A percentile compares a stretch with the other conserved stretches of the same genome.
Evolutionary conservation across 192 early-diverging fungal species (phyloP).

Genomic region (Coemansia sp.): DNA sequence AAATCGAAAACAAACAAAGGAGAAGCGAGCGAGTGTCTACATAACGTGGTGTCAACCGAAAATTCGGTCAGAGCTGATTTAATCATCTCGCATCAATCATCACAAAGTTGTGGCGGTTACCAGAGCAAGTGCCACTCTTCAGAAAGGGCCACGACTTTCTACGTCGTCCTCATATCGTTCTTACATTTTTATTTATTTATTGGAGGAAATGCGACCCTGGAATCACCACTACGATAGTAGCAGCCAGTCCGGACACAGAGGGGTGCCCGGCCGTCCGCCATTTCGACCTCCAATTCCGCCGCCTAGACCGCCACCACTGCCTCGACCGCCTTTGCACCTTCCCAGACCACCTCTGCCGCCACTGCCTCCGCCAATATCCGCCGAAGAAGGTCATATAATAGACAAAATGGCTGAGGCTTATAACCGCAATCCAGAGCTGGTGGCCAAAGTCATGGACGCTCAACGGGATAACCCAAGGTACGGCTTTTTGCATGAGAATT

Average conservation of each 20-base stretch:
- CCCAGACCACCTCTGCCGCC: neutral
- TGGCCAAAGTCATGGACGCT: slow-evolving; percentile 27
- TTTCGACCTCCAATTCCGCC: slow-evolving; percentile 11
- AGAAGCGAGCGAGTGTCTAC: neutral
- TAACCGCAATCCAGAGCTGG: slow-evolving; percentile 29
- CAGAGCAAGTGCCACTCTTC: no score
- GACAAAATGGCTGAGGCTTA: slow-evolving; percentile 45
- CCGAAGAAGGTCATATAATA: slow-evolving; percentile 22
- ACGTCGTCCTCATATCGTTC: neutral
- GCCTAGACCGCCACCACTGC: slow-evolving; percentile 11
- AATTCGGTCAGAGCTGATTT: neutral
- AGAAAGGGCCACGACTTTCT: neutral
- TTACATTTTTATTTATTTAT: neutral
- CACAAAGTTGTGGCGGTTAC: neutral
- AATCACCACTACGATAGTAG: slow-evolving; percentile 1
- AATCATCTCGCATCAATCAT: neutral
- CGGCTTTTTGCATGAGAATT: slow-evolving; percentile 28
- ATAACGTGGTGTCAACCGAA: neutral
- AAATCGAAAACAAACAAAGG: slow-evolving; percentile 13
- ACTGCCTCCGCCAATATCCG: neutral
- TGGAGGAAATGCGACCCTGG: slow-evolving; percentile 21
- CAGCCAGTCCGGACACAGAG: neutral
- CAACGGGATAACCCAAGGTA: slow-evolving; percentile 33
- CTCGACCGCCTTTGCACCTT: neutral
- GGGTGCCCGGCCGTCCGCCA: neutral